phyloP scores from a whole-genome alignment of 2,329 filamentous ascomycete genomes.

The Exophiala oligosperma region DNA sequence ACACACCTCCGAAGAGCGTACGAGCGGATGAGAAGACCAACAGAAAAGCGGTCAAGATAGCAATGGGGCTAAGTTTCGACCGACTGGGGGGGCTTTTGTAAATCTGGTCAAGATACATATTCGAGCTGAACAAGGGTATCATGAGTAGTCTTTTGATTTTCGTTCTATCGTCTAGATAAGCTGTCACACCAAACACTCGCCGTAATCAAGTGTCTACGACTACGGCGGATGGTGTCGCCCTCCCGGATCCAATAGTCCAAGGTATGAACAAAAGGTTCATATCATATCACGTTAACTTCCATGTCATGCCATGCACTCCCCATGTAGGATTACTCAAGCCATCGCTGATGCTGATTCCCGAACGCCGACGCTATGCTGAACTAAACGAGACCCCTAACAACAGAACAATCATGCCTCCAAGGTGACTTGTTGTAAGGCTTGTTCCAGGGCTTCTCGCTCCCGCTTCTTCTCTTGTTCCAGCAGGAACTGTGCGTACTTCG shows the following conservation, averaged over 20 bases:
- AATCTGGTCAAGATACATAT: not conserved
- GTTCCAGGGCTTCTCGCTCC: constrained; percentile 56
- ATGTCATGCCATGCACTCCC: constrained; percentile 3
- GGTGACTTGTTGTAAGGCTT: constrained; percentile 38
- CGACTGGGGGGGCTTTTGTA: not conserved
- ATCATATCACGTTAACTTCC: constrained; percentile 4
- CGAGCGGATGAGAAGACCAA: not conserved
- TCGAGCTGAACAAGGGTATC: not conserved
- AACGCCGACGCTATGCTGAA: constrained; percentile 30
- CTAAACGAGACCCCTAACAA: not conserved
- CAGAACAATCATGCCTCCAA: constrained; percentile 12
- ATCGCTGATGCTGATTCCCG: constrained; percentile 20
- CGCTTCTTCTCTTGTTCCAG: constrained; percentile 70
- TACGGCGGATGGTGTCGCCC: no score
- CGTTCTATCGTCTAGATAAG: not conserved
- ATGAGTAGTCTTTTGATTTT: not conserved
- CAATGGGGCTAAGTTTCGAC: not conserved
- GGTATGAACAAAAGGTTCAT: constrained; percentile 8
- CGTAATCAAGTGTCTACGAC: not conserved
- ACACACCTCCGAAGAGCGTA: not conserved
- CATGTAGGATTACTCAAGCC: constrained; percentile 9
- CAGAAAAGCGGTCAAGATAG: not conserved
- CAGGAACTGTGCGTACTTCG: constrained; percentile 84
- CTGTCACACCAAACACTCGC: not conserved
- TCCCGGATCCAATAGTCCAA: no score